Base-by-base conservation (phyloP, 306 rosid species). In the Acacia confusa region DNA sequence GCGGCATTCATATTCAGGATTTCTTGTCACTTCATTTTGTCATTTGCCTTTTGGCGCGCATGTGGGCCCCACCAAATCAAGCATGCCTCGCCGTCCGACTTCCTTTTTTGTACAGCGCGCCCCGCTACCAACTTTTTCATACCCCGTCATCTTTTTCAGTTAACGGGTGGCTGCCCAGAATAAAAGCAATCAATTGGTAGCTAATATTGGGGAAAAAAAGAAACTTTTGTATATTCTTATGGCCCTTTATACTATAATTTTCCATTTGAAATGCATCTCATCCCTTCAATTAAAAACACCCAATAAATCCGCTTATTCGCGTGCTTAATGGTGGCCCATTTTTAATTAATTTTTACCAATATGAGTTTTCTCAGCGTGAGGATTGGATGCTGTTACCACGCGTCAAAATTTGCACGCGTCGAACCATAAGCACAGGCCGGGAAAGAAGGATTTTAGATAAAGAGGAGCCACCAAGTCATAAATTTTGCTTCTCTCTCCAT, bases 361-460 rank as follows among this genome's bases (percentile, higher is more conserved):
- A 20, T 82, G 83, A 57, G 75, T 15, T 68, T 40, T 75, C 34
- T 75, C 77, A 8, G 19, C 25, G 4, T 58, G 55, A 20, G 27
- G 6, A 20, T 4, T 20, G 68, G 52, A 60, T 41, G 16, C 43
- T 0, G 48, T 20, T 65, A 43, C n/a, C 65, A 71, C 32, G 48
- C 52, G n/a, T 38, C 28, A 44, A 24, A 45, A 65, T 58, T 24
- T 40, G 38, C 28, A 28, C 78, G 34, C 70, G 74, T 66, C 32
- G 30, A 12, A 5, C 28, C 55, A 70, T 60, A 34, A 44, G 15
- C 63, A 2, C 10, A 20, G 48, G 72, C 7, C 24, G 48, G 71
- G 4, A 27, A 8, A 3, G 47, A 67, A 30, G 7, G 4, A 15
- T 24, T 32, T 28, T 4, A 55, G 30, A 27, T 27, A 40, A 60